Conservation (phyloP, 306 rosid genomes). For the Begonia peltatifolia region DNA sequence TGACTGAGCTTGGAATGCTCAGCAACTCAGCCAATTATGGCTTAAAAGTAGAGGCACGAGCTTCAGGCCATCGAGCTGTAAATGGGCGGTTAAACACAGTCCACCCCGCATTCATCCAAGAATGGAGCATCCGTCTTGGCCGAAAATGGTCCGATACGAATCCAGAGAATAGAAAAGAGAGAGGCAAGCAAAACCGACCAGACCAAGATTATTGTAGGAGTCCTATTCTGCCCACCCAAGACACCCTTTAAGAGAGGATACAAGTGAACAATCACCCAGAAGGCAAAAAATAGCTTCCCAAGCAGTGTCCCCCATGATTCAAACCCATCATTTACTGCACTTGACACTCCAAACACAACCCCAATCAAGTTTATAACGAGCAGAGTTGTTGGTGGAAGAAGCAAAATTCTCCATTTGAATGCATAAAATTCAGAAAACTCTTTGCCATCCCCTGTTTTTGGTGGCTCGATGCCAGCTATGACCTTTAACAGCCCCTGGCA, state of each 20-base stretch:
- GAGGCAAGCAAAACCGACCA: slow-evolving; percentile 66
- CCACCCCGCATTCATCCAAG: slow-evolving; percentile 65
- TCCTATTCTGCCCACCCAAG: slow-evolving; percentile 41
- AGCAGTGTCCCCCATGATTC: slow-evolving; percentile 53
- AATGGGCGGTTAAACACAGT: slow-evolving; percentile 34
- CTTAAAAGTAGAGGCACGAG: too few species aligned
- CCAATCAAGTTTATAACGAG: slow-evolving; percentile 43
- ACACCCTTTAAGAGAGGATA: slow-evolving; percentile 61
- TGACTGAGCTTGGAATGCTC: too few species aligned
- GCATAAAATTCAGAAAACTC: slow-evolving; percentile 19
- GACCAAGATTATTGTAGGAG: slow-evolving; percentile 61
- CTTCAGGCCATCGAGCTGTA: neutral
- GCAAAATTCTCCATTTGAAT: slow-evolving; percentile 46
- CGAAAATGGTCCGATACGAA: slow-evolving; percentile 47
- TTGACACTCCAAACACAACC: slow-evolving; percentile 44
- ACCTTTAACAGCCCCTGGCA: slow-evolving; percentile 47
- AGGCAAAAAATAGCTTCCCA: slow-evolving; percentile 50
- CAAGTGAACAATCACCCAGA: slow-evolving; percentile 58
- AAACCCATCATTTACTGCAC: slow-evolving; percentile 45
- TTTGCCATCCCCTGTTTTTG: slow-evolving; percentile 19
- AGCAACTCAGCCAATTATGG: too few species aligned
- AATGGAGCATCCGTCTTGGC: slow-evolving; percentile 33
- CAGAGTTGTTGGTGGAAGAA: slow-evolving; percentile 65
- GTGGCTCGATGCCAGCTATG: slow-evolving; percentile 36
- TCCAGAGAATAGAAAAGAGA: slow-evolving; percentile 59